Base-by-base conservation (phyloP, 2,329 filamentous ascomycete species). In the Pseudogymnoascus sp. region DNA sequence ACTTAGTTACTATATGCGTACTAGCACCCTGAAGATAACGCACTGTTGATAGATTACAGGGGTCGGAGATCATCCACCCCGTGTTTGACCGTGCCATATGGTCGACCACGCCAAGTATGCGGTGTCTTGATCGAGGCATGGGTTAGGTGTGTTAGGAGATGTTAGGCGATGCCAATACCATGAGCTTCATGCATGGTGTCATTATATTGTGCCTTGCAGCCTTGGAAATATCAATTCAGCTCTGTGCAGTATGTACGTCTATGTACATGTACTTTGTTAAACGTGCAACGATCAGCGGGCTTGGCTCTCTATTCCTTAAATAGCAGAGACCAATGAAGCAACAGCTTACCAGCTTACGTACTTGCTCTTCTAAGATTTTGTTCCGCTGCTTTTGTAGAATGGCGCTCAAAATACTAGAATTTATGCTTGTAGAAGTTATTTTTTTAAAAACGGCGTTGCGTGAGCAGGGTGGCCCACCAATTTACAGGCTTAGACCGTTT, bases 11-110 rank as follows among this genome's bases (percentile, higher is more conserved):
- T 8, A 4, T 53, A 14, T 53, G 16, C 24, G 14, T 16, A 53
- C 22, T 10, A 53, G 24, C 24, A 28, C 16, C 5, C 12, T 12
- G 14, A 28, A 16, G 43, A 53, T 53, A 28, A 22, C 22, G 6
- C 7, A 3, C 14, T 16, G 43, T 11, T 16, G 24, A 16, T 50
- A 12, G 43, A 28, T 28, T 53, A 28, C 43, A 53, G 43, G 43
- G 43, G 43, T 53, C 43, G 43, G 43, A 53, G 43, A 53, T 53
- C 43, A 53, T 53, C 43, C 43, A 53, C 43, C 43, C 24, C 24
- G 43, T 53, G 43, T 53, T 28, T 28, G 24, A 16, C 43, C 43
- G 24, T 28, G 7, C 24, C 31, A 10, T 11, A 7, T 53, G 43
- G 16, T 16, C 10, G 24, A 53, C 43, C 14, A 14, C 10, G 14